Evolutionary conservation across 2,329 filamentous ascomycete genomes (phyloP).

Genomic region (Endoconidiophora laricicola): DNA sequence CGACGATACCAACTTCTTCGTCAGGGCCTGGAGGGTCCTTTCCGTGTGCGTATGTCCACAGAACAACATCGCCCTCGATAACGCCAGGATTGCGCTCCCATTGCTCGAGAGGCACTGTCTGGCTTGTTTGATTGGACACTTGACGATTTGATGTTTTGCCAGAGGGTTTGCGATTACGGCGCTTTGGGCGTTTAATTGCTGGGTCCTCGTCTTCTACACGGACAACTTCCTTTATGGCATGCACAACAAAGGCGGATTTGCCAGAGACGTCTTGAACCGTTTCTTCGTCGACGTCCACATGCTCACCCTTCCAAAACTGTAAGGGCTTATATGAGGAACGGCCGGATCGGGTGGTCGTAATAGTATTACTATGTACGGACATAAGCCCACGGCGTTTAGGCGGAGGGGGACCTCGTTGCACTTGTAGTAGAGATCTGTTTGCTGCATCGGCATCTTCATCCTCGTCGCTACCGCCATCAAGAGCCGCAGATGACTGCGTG

Average conservation of each 20-base stretch:
- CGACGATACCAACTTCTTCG: constrained; percentile 35
- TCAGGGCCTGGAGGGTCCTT: constrained; percentile 34
- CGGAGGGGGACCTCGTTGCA: constrained; percentile 38
- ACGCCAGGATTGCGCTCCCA: constrained; percentile 56
- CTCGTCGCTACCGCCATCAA: constrained; percentile 14
- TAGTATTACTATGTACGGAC: constrained; percentile 33
- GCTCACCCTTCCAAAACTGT: constrained; percentile 76
- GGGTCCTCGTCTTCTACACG: constrained; percentile 46
- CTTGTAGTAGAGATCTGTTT: constrained; percentile 30
- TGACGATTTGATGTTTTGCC: neutral
- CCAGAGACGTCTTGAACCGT: constrained; percentile 25
- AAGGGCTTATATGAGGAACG: constrained; percentile 64
- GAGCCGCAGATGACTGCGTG: neutral
- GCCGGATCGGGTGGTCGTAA: constrained; percentile 54
- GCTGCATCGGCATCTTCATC: constrained; percentile 21
- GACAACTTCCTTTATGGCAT: constrained; percentile 60
- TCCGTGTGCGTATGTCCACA: constrained; percentile 45
- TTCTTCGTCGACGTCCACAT: constrained; percentile 50
- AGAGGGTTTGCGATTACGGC: constrained; percentile 13
- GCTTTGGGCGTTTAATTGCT: constrained; percentile 17
- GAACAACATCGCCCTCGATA: constrained; percentile 44
- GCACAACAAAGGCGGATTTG: constrained; percentile 31
- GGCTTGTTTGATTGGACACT: constrained; percentile 29
- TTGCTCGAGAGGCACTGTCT: constrained; percentile 41
- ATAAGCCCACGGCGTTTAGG: constrained; percentile 38